Evolutionary conservation across 352 stramenopile species (phyloP).

Genomic region (Peronospora farinosa): DNA sequence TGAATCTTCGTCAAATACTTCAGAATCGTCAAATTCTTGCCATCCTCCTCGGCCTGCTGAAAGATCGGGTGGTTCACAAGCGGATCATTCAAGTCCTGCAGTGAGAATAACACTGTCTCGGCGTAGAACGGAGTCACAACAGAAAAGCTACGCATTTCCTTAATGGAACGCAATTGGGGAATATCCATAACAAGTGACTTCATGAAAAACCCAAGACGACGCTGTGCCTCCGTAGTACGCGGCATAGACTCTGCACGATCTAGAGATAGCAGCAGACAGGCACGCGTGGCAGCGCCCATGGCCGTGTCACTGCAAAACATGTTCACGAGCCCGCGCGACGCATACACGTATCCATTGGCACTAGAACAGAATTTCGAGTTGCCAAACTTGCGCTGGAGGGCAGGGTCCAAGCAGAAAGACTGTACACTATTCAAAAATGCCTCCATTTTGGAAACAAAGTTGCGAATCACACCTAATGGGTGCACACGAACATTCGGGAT

Average conservation of each 20-base stretch:
- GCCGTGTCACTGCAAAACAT: conserved; percentile 65
- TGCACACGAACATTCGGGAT: conserved; percentile 58
- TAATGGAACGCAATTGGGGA: conserved; percentile 68
- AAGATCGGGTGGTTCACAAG: conserved; percentile 84
- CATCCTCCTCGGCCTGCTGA: conserved; percentile 74
- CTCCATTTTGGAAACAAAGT: conserved; percentile 87
- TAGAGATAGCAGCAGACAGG: conserved; percentile 57
- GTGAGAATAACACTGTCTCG: conserved; percentile 75
- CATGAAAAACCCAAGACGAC: conserved; percentile 82
- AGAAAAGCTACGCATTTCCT: conserved; percentile 81
- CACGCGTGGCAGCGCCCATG: conserved; percentile 65
- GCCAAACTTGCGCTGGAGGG: conserved; percentile 58
- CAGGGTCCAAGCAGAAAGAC: conserved; percentile 59
- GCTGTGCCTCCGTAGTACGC: conserved; percentile 51
- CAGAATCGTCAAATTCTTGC: conserved; percentile 80
- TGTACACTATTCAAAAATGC: conserved; percentile 58
- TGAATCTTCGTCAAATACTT: conserved; percentile 85
- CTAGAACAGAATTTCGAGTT: conserved; percentile 75
- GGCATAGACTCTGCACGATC: conserved; percentile 67
- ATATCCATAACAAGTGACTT: conserved; percentile 85
- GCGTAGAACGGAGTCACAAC: conserved; percentile 81
- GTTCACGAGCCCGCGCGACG: conserved; percentile 61
- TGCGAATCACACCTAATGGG: conserved; percentile 77
- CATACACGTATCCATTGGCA: conserved; percentile 60
- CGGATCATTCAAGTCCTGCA: conserved; percentile 74